These are phyloP conservation scores for Wickerhamiella azyma DNA, from an alignment of 805 yeast genomes.

Conservation along the genomic window DNA sequence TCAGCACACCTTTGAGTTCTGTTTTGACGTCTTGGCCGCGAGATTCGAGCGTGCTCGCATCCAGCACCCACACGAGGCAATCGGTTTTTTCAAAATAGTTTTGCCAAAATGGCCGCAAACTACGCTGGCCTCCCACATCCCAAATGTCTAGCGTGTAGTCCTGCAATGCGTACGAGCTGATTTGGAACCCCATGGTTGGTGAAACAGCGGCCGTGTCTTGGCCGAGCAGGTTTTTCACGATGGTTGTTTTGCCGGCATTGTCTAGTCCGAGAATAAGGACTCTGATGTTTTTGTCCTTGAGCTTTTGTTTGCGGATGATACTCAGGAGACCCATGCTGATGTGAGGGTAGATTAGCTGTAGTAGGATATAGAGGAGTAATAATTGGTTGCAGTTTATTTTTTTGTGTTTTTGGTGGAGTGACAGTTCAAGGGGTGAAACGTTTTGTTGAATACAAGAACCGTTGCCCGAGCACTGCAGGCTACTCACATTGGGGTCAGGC, in stretches of 20 bases:
- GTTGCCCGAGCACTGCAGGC: no score
- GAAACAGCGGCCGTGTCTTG: conserved; percentile 43
- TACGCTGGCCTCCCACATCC: conserved; percentile 88
- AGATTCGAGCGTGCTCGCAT: conserved; percentile 39
- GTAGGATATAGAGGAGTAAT: no score
- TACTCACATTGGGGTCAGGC: no score
- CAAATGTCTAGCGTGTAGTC: conserved; percentile 27
- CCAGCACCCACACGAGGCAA: conserved; percentile 76
- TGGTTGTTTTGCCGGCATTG: conserved; percentile 82
- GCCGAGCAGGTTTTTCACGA: conserved; percentile 44
- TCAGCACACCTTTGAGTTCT: conserved; percentile 50
- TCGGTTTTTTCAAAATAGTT: conserved; percentile 81
- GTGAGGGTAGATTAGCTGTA: background rate
- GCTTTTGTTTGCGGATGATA: conserved; percentile 67
- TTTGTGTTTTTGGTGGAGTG: no score
- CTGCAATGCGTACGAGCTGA: conserved; percentile 38
- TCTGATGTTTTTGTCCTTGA: conserved; percentile 64
- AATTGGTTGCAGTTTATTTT: no score
- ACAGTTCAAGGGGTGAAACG: no score
- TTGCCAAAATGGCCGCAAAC: conserved; percentile 81
- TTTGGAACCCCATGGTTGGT: conserved; percentile 87
- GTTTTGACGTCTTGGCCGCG: conserved; percentile 49
- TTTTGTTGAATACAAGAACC: no score
- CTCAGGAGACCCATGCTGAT: conserved; percentile 64
- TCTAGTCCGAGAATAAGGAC: conserved; percentile 74